A percentile compares a stretch with the other conserved stretches of the same genome.
Conservation (phyloP, 768 basidiomycete species). For the Polyporus arcularius region DNA sequence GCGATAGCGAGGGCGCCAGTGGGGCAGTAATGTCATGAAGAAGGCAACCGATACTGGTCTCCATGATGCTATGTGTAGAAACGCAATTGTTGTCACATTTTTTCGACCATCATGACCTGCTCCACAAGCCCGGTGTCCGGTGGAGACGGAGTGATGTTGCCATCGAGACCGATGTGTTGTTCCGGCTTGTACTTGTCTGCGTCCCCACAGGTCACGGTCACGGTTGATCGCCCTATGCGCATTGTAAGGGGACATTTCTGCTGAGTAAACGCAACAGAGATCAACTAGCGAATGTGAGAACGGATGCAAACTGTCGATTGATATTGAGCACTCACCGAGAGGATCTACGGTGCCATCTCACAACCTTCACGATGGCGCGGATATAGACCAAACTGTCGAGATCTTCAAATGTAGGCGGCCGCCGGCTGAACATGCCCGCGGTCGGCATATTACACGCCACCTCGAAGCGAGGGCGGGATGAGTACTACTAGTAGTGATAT, state of each 20-base stretch:
- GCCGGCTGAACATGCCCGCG: slow-evolving; percentile 27
- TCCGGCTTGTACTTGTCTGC: slow-evolving; percentile 19
- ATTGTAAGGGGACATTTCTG: slow-evolving; percentile 40
- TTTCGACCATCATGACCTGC: too few species aligned
- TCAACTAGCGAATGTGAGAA: not conserved
- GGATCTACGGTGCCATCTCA: slow-evolving; percentile 10
- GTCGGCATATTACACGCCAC: slow-evolving; percentile 33
- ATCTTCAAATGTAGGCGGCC: slow-evolving; percentile 6
- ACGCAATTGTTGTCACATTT: too few species aligned
- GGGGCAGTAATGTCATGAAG: too few species aligned
- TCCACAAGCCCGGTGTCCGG: too few species aligned
- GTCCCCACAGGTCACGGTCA: slow-evolving; percentile 39
- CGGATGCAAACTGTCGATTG: not conserved
- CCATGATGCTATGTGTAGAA: too few species aligned
- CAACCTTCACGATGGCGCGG: slow-evolving; percentile 7
- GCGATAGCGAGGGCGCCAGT: too few species aligned
- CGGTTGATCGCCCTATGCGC: slow-evolving; percentile 49
- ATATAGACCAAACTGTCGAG: slow-evolving; percentile 7
- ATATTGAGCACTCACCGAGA: not conserved
- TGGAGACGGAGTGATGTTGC: slow-evolving; percentile 6
- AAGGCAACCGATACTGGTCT: too few species aligned
- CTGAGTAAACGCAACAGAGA: slow-evolving; percentile 40
- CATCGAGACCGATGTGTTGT: slow-evolving; percentile 24
- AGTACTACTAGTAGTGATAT: too few species aligned
- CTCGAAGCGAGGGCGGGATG: slow-evolving; percentile 29